Percentiles rank a stretch among this genome's conserved stretches.
phyloP scores from a whole-genome alignment of 768 basidiomycete genomes.

The Amanita pallidorosea region DNA sequence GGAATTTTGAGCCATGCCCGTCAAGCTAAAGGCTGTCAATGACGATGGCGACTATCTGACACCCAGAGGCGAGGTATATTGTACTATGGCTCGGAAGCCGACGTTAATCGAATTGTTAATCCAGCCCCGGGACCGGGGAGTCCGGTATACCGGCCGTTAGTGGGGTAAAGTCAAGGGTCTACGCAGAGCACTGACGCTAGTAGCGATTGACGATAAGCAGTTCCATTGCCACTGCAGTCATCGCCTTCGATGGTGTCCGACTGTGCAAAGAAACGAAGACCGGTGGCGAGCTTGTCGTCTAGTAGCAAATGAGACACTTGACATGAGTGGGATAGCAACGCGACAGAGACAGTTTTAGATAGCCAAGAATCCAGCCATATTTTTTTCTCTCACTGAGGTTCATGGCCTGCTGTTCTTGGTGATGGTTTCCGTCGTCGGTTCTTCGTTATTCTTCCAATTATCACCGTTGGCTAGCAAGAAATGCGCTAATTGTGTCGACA shows the following conservation, averaged over 20 bases:
- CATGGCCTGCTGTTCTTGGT: not conserved
- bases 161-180: not conserved
- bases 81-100: not conserved
- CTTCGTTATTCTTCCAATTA: not conserved
- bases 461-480: not conserved
- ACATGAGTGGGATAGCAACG: not conserved
- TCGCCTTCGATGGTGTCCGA: not conserved
- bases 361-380: not conserved
- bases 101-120: not conserved
- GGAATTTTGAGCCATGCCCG: too few relatives aligned
- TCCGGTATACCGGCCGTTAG: not conserved
- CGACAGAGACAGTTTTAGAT: too few relatives aligned
- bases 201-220: too few relatives aligned
- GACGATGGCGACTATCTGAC: not conserved
- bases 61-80: not conserved
- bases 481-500: not conserved
- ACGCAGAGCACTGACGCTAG: not conserved
- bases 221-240: too few relatives aligned
- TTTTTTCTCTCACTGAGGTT: not conserved
- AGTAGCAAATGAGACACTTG: slow-evolving; percentile 1
- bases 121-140: not conserved
- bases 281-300: not conserved
- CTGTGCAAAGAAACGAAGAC: not conserved
- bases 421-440: not conserved
- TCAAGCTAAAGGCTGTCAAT: not conserved